Conservation (phyloP, 805 yeast genomes). For the Ogataea minuta region DNA sequence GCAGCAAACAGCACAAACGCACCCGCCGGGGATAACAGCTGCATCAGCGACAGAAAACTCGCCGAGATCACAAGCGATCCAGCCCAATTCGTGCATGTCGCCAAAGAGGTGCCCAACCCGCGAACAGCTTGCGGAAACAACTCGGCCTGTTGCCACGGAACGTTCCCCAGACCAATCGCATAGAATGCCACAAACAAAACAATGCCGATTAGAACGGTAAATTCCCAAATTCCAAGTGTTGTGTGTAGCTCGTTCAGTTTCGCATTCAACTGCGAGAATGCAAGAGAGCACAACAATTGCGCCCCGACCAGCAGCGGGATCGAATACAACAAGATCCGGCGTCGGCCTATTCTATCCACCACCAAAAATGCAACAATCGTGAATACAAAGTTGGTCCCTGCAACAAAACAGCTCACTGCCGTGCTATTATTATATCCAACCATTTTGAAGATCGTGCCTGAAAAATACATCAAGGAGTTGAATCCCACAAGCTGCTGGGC, state of each 20-base stretch:
- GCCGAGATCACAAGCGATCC: conserved; percentile 53
- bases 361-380: conserved; percentile 48
- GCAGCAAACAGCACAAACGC: conserved; percentile 47
- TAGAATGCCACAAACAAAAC: conserved; percentile 50
- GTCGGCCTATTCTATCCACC: conserved; percentile 51
- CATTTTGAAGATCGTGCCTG: conserved; percentile 53
- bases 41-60: conserved; percentile 52
- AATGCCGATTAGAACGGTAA: conserved; percentile 44
- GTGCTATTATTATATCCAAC: conserved; percentile 52
- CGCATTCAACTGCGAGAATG: conserved; percentile 45
- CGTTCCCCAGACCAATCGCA: conserved; percentile 55
- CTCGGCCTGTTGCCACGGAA: conserved; percentile 61
- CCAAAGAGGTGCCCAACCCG: conserved; percentile 44
- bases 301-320: conserved; percentile 46
- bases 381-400: conserved; percentile 55
- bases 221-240: conserved; percentile 41
- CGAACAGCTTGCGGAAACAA: conserved; percentile 54
- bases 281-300: conserved; percentile 49
- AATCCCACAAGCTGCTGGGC: conserved; percentile 58
- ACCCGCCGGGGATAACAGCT: conserved; percentile 50
- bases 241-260: conserved; percentile 29
- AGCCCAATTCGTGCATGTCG: conserved; percentile 44
- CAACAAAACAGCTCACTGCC: conserved; percentile 52
- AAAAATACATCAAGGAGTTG: conserved; percentile 56
- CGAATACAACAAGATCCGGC: conserved; percentile 45